A percentile compares a stretch with the other conserved stretches of the same genome.
Evolutionary conservation across 2,329 filamentous ascomycete genomes (phyloP).

Genomic region (Escovopsis weberi): DNA sequence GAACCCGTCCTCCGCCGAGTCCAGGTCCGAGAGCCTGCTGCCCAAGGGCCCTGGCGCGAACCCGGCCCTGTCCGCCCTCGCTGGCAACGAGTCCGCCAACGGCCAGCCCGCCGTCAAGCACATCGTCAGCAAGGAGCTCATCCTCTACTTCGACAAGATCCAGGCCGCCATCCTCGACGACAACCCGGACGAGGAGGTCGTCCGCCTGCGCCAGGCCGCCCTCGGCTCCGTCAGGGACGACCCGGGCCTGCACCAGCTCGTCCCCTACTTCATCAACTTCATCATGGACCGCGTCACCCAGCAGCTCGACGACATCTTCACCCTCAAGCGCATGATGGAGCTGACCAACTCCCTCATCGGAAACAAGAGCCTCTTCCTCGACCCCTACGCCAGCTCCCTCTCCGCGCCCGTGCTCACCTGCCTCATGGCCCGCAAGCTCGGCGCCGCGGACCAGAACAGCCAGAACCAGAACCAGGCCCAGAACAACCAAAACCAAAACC

Average conservation of each 20-base stretch:
- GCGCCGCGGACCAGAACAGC: conserved; percentile 34
- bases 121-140: conserved; percentile 86
- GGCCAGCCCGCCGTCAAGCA: conserved; percentile 92
- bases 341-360: conserved; percentile 71
- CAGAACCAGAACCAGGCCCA: too few species aligned
- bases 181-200: conserved; percentile 62
- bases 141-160: conserved; percentile 94
- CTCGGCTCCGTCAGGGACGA: conserved; percentile 77
- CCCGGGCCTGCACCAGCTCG: conserved; percentile 83
- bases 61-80: conserved; percentile 63
- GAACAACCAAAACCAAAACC: too few species aligned
- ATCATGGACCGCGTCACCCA: conserved; percentile 94
- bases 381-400: conserved; percentile 48
- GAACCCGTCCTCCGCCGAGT: conserved; percentile 79
- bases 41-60: conserved; percentile 86
- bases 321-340: conserved; percentile 84
- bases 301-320: conserved; percentile 76
- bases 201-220: conserved; percentile 63
- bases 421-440: conserved; percentile 64
- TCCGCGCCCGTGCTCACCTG: conserved; percentile 86
- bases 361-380: conserved; percentile 64
- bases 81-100: conserved; percentile 68
- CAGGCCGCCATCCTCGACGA: conserved; percentile 80
- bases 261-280: conserved; percentile 94
- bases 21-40: conserved; percentile 68